Conservation (phyloP, 768 basidiomycete genomes). For the Agrocybe pediades region DNA sequence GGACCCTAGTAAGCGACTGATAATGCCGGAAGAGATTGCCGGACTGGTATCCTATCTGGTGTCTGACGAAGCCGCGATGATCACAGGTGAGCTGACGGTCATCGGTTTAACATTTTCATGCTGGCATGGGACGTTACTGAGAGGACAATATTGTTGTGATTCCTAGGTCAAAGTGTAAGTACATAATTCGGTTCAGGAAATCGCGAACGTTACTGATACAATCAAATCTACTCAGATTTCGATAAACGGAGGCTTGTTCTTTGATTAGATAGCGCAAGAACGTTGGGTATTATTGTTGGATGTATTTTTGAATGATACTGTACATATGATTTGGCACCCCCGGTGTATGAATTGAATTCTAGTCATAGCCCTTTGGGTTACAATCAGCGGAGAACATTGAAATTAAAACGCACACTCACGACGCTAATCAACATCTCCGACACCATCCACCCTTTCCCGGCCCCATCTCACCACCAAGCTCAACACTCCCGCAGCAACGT, state of each 20-base stretch:
- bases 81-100: conserved; percentile 30
- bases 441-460: conserved; percentile 42
- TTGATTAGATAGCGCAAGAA: conserved; percentile 17
- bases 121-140: neutral
- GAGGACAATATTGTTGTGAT: neutral
- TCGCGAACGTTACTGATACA: neutral
- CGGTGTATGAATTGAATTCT: no score
- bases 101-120: no score
- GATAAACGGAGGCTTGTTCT: conserved; percentile 22
- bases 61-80: conserved; percentile 35
- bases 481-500: conserved; percentile 57
- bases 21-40: conserved; percentile 34
- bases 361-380: no score
- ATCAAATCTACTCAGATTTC: conserved; percentile 13
- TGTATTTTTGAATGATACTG: no score
- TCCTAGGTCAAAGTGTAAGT: conserved; percentile 19
- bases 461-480: conserved; percentile 57
- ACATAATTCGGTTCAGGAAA: neutral
- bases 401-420: no score
- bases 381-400: no score
- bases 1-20: conserved; percentile 2
- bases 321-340: no score
- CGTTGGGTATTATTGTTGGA: no score
- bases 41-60: conserved; percentile 35
- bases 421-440: conserved; percentile 24